Percentiles rank a stretch among this genome's conserved stretches.
These are phyloP conservation scores for Hamamelis virginiana DNA, from an alignment of 164 flowering plant species.

Conservation along the genomic window DNA sequence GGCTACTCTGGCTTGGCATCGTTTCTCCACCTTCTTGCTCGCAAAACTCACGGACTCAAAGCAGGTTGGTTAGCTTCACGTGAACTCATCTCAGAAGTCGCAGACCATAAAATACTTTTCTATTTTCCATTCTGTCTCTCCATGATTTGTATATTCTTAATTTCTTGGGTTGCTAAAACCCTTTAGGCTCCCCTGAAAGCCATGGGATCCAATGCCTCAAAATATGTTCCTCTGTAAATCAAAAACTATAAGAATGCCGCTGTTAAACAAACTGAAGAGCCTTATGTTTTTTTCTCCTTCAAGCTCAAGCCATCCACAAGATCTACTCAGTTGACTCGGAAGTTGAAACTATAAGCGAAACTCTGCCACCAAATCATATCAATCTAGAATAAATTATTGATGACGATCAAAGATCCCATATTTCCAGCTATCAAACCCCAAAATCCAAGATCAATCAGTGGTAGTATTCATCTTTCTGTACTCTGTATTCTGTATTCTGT, in stretches of 20 bases:
- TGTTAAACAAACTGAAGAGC: too few relatives aligned
- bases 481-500: background rate
- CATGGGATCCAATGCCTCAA: constrained; percentile 15
- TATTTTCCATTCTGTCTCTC: background rate
- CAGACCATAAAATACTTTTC: constrained; percentile 3
- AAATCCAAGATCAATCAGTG: background rate
- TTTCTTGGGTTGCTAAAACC: constrained; percentile 16
- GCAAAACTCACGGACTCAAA: constrained; percentile 9
- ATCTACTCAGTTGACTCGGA: too few relatives aligned
- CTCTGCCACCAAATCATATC: too few relatives aligned
- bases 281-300: too few relatives aligned
- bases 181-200: constrained; percentile 1
- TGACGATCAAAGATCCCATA: background rate
- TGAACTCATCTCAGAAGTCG: constrained; percentile 21
- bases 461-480: background rate
- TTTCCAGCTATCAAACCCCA: background rate
- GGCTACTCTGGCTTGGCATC: constrained; percentile 2
- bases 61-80: constrained; percentile 21
- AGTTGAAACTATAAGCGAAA: too few relatives aligned
- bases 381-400: too few relatives aligned
- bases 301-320: too few relatives aligned
- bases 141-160: background rate
- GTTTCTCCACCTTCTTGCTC: constrained; percentile 3
- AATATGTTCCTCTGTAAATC: too few relatives aligned
- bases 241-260: too few relatives aligned